A percentile compares a stretch with the other conserved stretches of the same genome.
These are phyloP conservation scores for Zoysia matrella DNA, from an alignment of 202 grass and related monocot species.

Conservation along the genomic window DNA sequence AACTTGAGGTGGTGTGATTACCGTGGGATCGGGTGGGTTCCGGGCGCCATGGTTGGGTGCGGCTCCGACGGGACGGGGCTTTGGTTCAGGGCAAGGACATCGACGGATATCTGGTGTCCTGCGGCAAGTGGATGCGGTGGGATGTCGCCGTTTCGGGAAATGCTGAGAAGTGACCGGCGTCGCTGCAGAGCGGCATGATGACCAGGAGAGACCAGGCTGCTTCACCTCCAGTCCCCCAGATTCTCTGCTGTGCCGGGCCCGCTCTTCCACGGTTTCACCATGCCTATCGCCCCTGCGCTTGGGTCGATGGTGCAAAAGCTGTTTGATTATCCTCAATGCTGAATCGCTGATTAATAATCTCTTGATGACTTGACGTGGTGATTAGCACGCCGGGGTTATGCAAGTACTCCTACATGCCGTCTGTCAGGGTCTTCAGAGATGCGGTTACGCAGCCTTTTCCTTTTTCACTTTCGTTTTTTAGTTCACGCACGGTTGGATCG, in stretches of 20 bases:
- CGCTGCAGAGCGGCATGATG: conserved; percentile 34
- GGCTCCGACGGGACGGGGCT: conserved; percentile 6
- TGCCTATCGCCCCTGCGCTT: not conserved
- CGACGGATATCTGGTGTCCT: conserved; percentile 19
- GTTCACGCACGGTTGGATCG: conserved; percentile 1
- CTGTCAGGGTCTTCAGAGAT: not conserved
- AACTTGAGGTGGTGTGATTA: not conserved
- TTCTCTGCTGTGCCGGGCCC: conserved; percentile 34
- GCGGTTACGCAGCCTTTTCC: conserved; percentile 25
- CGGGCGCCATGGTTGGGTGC: not conserved
- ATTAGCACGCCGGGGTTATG: not conserved
- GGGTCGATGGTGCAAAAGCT: not conserved
- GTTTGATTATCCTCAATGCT: not conserved
- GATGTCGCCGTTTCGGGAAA: conserved; percentile 32
- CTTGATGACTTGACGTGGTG: not conserved
- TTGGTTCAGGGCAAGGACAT: not conserved
- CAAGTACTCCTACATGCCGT: too few species aligned
- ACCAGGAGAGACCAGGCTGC: conserved; percentile 29
- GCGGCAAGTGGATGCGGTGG: conserved; percentile 19
- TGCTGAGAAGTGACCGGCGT: conserved; percentile 42
- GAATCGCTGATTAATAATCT: too few species aligned
- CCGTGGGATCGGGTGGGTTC: not conserved
- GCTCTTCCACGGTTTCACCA: conserved; percentile 27
- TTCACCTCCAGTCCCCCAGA: conserved; percentile 19
- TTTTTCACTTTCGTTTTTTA: conserved; percentile 27